Percentiles rank a stretch among this genome's conserved stretches.
Evolutionary conservation across 1,284 basidiomycete genomes (phyloP).

Genomic region (Ganoderma meredithae): DNA sequence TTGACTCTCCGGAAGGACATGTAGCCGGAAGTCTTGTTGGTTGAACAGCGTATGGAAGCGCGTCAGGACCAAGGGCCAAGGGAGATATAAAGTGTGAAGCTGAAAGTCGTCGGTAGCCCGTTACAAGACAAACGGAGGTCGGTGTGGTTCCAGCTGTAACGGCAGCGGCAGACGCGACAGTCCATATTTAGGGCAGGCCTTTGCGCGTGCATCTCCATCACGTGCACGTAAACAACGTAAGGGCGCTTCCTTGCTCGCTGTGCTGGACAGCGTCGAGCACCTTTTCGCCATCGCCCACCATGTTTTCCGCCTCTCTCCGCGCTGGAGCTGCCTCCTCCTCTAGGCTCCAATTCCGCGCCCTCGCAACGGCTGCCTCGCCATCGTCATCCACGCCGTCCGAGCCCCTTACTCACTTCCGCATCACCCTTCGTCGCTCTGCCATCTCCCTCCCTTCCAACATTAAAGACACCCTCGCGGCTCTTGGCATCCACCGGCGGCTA

Average conservation of each 20-base stretch:
- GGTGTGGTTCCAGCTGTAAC: slow-evolving; percentile 5
- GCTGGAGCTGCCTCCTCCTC: slow-evolving; percentile 12
- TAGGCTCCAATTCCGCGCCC: slow-evolving; percentile 16
- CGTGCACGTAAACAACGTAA: slow-evolving; percentile 21
- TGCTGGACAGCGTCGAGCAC: slow-evolving; percentile 2
- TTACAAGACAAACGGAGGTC: not conserved
- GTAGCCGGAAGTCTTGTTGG: not conserved
- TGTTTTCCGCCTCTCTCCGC: slow-evolving; percentile 23
- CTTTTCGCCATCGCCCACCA: slow-evolving; percentile 23
- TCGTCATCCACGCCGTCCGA: slow-evolving; percentile 32
- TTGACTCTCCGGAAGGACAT: slow-evolving; percentile 43
- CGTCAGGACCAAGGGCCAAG: not conserved
- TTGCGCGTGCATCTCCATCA: slow-evolving; percentile 26
- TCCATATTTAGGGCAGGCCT: slow-evolving; percentile 38
- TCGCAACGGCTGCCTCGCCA: slow-evolving; percentile 23
- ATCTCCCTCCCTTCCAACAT: slow-evolving; percentile 79
- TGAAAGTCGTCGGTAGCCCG: not conserved
- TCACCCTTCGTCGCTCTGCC: slow-evolving; percentile 84
- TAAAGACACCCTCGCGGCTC: slow-evolving; percentile 75
- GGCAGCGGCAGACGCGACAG: slow-evolving; percentile 26
- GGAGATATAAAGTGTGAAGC: not conserved
- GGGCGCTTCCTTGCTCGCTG: slow-evolving; percentile 10
- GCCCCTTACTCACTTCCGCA: slow-evolving; percentile 79
- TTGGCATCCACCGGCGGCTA: slow-evolving; percentile 81
- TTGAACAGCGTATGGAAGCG: not conserved